These are phyloP conservation scores for Trichomonas tenax DNA, from an alignment of 208 protist species.

Conservation along the genomic window DNA sequence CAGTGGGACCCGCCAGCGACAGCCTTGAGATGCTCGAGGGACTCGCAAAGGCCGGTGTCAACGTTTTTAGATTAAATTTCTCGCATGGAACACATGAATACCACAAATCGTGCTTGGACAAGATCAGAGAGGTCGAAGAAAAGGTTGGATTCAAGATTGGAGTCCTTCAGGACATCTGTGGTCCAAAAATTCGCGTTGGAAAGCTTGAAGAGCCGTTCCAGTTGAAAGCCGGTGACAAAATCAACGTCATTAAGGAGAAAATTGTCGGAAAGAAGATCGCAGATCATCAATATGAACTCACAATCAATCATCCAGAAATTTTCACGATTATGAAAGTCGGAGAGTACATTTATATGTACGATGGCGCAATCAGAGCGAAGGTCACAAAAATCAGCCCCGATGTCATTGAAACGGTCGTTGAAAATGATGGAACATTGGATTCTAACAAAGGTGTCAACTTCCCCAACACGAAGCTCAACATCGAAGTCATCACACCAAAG, in stretches of 20 bases:
- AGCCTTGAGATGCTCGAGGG: slow-evolving; percentile 29
- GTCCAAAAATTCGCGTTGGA: slow-evolving; percentile 44
- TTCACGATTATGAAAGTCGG: slow-evolving; percentile 47
- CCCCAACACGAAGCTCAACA: not conserved
- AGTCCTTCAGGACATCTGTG: slow-evolving; percentile 39
- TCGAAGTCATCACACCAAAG: slow-evolving; percentile 3
- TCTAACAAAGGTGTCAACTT: not conserved
- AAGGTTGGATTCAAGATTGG: slow-evolving; percentile 5
- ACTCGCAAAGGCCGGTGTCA: slow-evolving; percentile 37
- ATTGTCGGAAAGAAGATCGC: not conserved
- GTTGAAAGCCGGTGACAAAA: not conserved
- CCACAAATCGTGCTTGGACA: slow-evolving; percentile 28
- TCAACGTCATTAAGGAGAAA: not conserved
- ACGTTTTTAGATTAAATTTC: slow-evolving; percentile 39
- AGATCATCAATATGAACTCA: not conserved
- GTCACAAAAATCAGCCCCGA: slow-evolving; percentile 44
- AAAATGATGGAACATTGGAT: slow-evolving; percentile 17
- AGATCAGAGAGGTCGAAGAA: not conserved
- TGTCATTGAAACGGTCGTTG: slow-evolving; percentile 30
- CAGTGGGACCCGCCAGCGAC: slow-evolving; percentile 41
- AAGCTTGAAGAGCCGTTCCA: slow-evolving; percentile 28
- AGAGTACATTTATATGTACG: slow-evolving; percentile 75
- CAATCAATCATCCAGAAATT: slow-evolving; percentile 33
- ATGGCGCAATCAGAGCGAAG: slow-evolving; percentile 73
- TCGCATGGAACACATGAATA: slow-evolving; percentile 38